Evolutionary conservation across 2,329 filamentous ascomycete species (phyloP), one percentile per base, ranked within the genome.

Genomic region (Dothiorella sarmentorum): DNA sequence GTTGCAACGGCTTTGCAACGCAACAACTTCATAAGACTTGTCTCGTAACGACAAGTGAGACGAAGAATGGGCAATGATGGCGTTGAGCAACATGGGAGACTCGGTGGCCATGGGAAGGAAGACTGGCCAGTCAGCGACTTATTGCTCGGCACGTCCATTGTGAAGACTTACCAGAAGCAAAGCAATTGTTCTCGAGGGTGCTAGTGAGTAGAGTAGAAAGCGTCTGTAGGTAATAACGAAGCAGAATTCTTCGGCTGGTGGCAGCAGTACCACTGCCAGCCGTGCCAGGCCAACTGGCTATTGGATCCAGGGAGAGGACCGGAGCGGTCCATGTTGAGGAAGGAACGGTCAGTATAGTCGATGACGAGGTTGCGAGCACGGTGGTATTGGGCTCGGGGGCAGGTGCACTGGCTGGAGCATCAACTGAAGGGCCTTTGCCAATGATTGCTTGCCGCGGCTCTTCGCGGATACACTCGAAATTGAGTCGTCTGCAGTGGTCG

Each of bases 31-130:
- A 11, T 59, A 59, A 22, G 57, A 59, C 24, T 55, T 59, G 49
- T 59, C 57, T n/a, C 57, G 40, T 22, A 59, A 26, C 9, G 57
- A 45, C 27, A 59, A 51, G 40, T 59, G 57, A n/a, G 57, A 59
- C 44, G 57, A 59, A 13, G 57, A 59, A 22, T 59, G 57, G 17
- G 57, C 57, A 31, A 59, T 59, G 47, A 59, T 59, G 4, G 57
- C 57, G 22, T 59, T 59, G 22, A 59, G 57, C 47, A 59, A 38
- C 47, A 59, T 52, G 2, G 47, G 57, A 20, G 57, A 59, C 38
- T 59, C 57, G 11, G 57, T 59, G 7, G 57, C 57, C 57, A 59
- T 59, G 13, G 57, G 57, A 17, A 59, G 47, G 24, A 59, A 59
- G 18, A 59, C 57, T 59, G 57, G 13, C 18, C 26, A 1, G 24